A percentile compares a stretch with the other conserved stretches of the same genome.
phyloP scores from a whole-genome alignment of 2,329 filamentous ascomycete species.

The Cladosporium oxysporum region DNA sequence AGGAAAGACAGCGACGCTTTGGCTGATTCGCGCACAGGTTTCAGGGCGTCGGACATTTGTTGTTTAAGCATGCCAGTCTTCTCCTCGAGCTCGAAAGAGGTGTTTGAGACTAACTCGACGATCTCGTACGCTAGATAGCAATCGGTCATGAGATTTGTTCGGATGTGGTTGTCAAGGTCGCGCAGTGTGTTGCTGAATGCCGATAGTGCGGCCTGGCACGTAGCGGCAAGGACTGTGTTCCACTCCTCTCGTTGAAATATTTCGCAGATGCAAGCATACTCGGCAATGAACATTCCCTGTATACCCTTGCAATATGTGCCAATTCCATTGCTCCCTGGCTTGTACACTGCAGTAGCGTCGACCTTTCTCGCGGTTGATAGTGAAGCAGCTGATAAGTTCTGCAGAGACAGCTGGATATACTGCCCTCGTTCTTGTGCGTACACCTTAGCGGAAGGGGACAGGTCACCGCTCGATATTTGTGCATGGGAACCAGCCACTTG shows the following conservation, averaged over 20 bases:
- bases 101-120: conserved; percentile 79
- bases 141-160: conserved; percentile 80
- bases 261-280: conserved; percentile 86
- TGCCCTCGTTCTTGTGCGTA: conserved; percentile 85
- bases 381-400: conserved; percentile 85
- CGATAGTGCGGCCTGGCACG: conserved; percentile 73
- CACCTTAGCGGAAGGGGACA: conserved; percentile 67
- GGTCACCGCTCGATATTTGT: conserved; percentile 31
- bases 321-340: conserved; percentile 86
- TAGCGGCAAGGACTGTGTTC: conserved; percentile 74
- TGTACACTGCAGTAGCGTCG: conserved; percentile 76
- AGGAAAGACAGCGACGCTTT: conserved; percentile 82
- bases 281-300: conserved; percentile 81
- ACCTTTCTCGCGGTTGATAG: conserved; percentile 74
- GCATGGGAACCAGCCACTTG: conserved; percentile 36
- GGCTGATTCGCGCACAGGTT: conserved; percentile 87
- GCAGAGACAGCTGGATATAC: conserved; percentile 78
- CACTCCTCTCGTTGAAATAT: conserved; percentile 87
- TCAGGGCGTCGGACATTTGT: conserved; percentile 78
- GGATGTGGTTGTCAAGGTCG: conserved; percentile 88
- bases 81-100: conserved; percentile 77
- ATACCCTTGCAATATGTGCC: conserved; percentile 84
- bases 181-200: conserved; percentile 84
- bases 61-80: conserved; percentile 84
- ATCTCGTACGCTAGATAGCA: conserved; percentile 96